These are phyloP conservation scores for Aciculoconidium aculeatum DNA, from an alignment of 805 yeast species.

Conservation along the genomic window DNA sequence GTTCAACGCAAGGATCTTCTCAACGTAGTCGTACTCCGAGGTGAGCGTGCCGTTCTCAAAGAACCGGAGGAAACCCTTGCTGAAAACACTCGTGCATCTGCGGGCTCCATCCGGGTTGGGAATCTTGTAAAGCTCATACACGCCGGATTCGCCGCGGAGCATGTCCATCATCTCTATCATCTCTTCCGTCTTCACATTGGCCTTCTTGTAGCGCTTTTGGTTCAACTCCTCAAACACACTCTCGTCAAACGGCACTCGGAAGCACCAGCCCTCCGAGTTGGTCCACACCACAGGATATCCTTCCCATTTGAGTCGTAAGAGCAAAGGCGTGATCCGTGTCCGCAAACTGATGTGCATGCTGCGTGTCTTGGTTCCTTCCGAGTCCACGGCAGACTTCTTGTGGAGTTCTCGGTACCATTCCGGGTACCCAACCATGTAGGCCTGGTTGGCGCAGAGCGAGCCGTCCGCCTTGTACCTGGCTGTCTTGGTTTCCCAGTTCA, in stretches of 20 bases:
- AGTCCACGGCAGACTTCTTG: slow-evolving; percentile 20
- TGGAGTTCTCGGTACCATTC: slow-evolving; percentile 77
- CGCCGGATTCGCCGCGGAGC: slow-evolving; percentile 16
- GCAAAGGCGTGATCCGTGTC: slow-evolving; percentile 68
- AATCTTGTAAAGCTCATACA: slow-evolving; percentile 51
- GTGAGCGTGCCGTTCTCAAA: slow-evolving; percentile 71
- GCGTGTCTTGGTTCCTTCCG: slow-evolving; percentile 26
- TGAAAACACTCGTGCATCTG: slow-evolving; percentile 69
- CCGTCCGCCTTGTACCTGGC: slow-evolving; percentile 62
- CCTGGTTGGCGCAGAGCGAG: slow-evolving; percentile 60
- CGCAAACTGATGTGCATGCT: slow-evolving; percentile 61
- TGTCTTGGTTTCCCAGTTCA: slow-evolving; percentile 77
- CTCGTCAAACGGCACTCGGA: slow-evolving; percentile 48
- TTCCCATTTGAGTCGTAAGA: slow-evolving; percentile 81
- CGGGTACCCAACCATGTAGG: slow-evolving; percentile 82
- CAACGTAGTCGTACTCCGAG: slow-evolving; percentile 68
- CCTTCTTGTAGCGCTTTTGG: slow-evolving; percentile 33
- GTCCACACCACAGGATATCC: slow-evolving; percentile 79
- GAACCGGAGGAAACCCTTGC: slow-evolving; percentile 64
- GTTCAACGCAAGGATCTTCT: slow-evolving; percentile 71
- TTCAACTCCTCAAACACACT: slow-evolving; percentile 21
- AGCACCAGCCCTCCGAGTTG: slow-evolving; percentile 82
- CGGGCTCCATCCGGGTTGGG: slow-evolving; percentile 78
- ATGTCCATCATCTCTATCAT: slow-evolving; percentile 15
- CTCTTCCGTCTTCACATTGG: slow-evolving; percentile 26